Evolutionary conservation across 306 rosid species (phyloP), one percentile per base, ranked within the genome.

Genomic region (Cercis canadensis): DNA sequence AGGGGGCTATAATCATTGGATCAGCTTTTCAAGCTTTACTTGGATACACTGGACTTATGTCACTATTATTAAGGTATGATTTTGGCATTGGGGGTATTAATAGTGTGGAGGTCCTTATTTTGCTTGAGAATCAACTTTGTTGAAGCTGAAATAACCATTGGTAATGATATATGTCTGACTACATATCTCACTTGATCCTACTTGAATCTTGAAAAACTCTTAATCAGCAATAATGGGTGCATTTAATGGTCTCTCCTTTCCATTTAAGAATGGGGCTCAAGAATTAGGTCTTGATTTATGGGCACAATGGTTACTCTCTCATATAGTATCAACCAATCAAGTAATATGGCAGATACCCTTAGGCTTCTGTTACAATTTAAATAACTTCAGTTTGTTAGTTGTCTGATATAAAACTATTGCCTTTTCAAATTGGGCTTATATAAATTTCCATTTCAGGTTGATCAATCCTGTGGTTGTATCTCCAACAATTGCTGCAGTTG

Each of bases 401-500:
- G 34, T 65, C 34, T 11, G 37, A 67, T 45, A 52, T 44, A 44
- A 57, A 51, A 65, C 15, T 7, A 61, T 15, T n/a, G 4, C 29
- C 41, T 9, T 79, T 62, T 46, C 57, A 14, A 6, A 13, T 56
- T 5, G 15, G 21, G 12, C 17, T 57, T 11, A 12, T 52, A 67
- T 67, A 17, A 51, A 73, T 56, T 67, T 70, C 24, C 73, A 58
- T 78, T 80, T 59, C 92, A 95, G 99, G 89, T 79, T 91, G 79
- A 87, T 95, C 87, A 89, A 95, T 85, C 99, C 99, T 24, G 99
- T 95, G 69, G 96, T 95, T 56, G 91, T 95, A 78, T 59, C 99
- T 70, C 99, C 99, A 41, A 95, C 99, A 51, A 86, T 95, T 87
- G 99, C 99, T 66, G 99, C 99, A 24, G 97, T 95, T 78, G 99